Evolutionary conservation across 2,329 filamentous ascomycete species (phyloP).

Genomic region (Chaetothyriales sp.): DNA sequence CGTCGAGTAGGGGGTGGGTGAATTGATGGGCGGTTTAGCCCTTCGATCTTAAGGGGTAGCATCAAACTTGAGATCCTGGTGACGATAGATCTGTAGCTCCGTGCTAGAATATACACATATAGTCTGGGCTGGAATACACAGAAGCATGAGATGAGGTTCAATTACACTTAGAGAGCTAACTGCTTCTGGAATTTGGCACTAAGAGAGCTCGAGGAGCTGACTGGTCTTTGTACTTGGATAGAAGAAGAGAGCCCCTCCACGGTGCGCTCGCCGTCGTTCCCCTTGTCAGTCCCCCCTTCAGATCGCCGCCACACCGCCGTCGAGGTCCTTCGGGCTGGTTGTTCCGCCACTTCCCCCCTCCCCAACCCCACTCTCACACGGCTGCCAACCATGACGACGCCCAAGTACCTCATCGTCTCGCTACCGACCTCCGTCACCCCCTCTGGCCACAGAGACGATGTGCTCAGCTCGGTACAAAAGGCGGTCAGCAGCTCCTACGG

Average conservation of each 20-base stretch:
- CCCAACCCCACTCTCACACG: neutral
- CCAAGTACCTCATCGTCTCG: slow-evolving; percentile 66
- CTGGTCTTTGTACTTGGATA: neutral
- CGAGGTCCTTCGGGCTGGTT: neutral
- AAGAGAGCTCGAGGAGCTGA: neutral
- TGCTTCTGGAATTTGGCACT: neutral
- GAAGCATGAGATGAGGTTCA: too few relatives aligned
- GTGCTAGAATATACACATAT: too few relatives aligned
- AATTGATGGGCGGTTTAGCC: too few relatives aligned
- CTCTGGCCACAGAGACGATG: slow-evolving; percentile 64
- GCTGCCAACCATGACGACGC: slow-evolving; percentile 7
- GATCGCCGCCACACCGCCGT: neutral
- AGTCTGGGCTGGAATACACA: too few relatives aligned
- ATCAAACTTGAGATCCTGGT: too few relatives aligned
- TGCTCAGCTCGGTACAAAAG: slow-evolving; percentile 57
- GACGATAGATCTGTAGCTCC: too few relatives aligned
- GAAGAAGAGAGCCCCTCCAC: neutral
- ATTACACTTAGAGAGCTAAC: too few relatives aligned
- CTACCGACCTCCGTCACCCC: slow-evolving; percentile 77
- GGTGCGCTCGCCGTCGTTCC: neutral
- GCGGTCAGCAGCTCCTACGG: slow-evolving; percentile 62
- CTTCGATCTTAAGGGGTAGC: too few relatives aligned
- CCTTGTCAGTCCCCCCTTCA: neutral
- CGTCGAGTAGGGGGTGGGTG: too few relatives aligned
- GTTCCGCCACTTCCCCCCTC: too few relatives aligned